phyloP scores from a whole-genome alignment of 331 rosid species.

The Malus hybrid region DNA sequence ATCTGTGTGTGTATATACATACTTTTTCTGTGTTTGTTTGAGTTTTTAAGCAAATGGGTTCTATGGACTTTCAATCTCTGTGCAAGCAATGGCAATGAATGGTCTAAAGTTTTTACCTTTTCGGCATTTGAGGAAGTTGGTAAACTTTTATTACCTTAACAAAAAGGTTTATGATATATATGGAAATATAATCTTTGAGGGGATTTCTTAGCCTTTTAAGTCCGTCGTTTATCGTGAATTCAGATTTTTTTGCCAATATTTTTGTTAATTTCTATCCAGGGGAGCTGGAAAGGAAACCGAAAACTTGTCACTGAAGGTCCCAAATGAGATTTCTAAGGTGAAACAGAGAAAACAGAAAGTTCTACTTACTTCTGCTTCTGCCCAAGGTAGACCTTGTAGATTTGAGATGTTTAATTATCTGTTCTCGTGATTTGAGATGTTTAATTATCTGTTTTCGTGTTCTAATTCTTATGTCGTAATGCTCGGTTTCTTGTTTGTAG shows the following conservation, averaged over 20 bases:
- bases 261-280: constrained; percentile 25
- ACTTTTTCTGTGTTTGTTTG: background rate
- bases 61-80: background rate
- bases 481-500: constrained; percentile 25
- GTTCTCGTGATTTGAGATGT: background rate
- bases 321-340: constrained; percentile 5
- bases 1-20: too few species aligned
- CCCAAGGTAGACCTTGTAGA: constrained; percentile 33
- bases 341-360: constrained; percentile 12
- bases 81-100: background rate
- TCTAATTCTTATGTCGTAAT: background rate
- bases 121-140: background rate
- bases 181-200: background rate
- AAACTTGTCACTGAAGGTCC: constrained; percentile 9
- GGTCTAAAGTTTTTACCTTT: background rate
- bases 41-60: background rate
- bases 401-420: background rate
- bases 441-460: background rate
- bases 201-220: background rate
- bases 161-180: background rate
- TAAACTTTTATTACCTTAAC: background rate
- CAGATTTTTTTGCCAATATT: background rate
- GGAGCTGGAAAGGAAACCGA: constrained; percentile 1
- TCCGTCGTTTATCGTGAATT: background rate
- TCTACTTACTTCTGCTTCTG: constrained; percentile 29